Conservation (phyloP, 2,329 filamentous ascomycete genomes). For the Claviceps sp. region DNA sequence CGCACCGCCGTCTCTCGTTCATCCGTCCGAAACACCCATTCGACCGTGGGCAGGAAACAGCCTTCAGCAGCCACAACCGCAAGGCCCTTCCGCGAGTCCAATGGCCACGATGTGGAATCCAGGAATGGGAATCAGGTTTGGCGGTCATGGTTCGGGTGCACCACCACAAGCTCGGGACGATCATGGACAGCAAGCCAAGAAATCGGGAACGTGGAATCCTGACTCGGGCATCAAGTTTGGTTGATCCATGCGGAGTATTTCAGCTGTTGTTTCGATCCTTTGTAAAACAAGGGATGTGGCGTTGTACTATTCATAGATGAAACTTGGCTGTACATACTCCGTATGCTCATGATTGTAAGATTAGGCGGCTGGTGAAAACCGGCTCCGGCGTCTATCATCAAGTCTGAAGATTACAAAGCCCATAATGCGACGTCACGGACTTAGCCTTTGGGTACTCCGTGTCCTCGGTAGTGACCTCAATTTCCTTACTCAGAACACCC, state of each 20-base stretch:
- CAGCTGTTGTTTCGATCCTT: neutral
- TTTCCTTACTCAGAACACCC: no score
- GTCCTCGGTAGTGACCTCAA: neutral
- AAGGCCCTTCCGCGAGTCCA: conserved; percentile 25
- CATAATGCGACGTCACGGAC: no score
- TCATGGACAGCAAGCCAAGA: conserved; percentile 11
- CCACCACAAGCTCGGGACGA: conserved; percentile 11
- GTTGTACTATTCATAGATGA: neutral
- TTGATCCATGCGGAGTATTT: conserved; percentile 9
- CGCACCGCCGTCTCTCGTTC: conserved; percentile 15
- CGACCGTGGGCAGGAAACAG: conserved; percentile 45
- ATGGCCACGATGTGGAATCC: conserved; percentile 51
- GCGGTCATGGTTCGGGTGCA: conserved; percentile 21
- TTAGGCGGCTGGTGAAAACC: no score
- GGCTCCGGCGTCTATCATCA: no score
- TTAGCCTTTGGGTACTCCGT: neutral
- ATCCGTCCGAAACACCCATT: conserved; percentile 34
- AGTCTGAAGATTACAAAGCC: no score
- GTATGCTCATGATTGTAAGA: no score
- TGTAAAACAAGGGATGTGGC: neutral
- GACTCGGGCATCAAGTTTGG: conserved; percentile 44
- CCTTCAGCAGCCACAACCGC: conserved; percentile 41
- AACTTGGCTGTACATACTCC: neutral
- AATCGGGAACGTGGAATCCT: conserved; percentile 43
- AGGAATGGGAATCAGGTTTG: conserved; percentile 69